A percentile compares a stretch with the other conserved stretches of the same genome.
phyloP scores from a whole-genome alignment of 192 early-diverging fungal genomes.

The Diversispora eburnea region DNA sequence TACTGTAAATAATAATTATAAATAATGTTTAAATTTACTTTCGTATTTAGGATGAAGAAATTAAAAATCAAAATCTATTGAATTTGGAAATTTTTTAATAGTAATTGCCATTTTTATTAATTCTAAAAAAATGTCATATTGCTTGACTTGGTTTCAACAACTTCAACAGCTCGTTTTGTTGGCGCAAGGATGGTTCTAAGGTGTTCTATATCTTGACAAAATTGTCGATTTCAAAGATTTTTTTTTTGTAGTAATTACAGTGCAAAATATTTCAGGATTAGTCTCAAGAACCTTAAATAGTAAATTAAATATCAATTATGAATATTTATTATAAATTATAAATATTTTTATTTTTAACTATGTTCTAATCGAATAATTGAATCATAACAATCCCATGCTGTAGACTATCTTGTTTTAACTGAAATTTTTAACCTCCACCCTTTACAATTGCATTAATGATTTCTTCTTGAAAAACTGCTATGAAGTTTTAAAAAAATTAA shows the following conservation, averaged over 20 bases:
- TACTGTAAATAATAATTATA: too few species aligned
- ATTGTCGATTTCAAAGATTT: background rate
- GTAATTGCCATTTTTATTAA: background rate
- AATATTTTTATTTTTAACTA: background rate
- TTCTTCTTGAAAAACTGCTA: too few species aligned
- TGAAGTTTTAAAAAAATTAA: too few species aligned
- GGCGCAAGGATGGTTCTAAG: background rate
- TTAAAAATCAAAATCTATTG: background rate
- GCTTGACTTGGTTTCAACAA: background rate
- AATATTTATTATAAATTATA: background rate
- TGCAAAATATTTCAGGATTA: conserved; percentile 4
- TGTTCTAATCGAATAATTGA: background rate
- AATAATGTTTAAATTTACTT: background rate
- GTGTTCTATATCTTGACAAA: conserved; percentile 10
- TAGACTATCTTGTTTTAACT: conserved; percentile 1
- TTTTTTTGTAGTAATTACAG: background rate
- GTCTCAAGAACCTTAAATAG: conserved; percentile 2
- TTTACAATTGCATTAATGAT: too few species aligned
- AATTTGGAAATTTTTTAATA: background rate
- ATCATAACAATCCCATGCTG: conserved; percentile 6
- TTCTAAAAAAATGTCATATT: background rate
- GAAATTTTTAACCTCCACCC: background rate
- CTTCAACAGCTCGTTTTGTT: conserved; percentile 1
- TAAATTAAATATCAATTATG: background rate
- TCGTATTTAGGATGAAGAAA: background rate